Evolutionary conservation across 2,329 filamentous ascomycete species (phyloP), one percentile per base, ranked within the genome.

Genomic region (Phoma sp.): DNA sequence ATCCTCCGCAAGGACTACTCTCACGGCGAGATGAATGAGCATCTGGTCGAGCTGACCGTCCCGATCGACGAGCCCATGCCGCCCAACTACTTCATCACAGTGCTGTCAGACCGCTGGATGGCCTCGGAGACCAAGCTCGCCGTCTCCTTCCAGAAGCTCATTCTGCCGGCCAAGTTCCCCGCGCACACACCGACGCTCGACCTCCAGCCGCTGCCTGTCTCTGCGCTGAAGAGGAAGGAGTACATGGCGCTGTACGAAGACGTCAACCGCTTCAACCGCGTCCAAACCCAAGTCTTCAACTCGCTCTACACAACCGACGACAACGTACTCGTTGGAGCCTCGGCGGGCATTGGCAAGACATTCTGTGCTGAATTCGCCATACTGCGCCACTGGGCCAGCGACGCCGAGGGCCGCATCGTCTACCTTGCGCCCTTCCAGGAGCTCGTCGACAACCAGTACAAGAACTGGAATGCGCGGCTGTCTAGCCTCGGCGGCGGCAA

Each of bases 21-120:
- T 4, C 81, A 86, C 56, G 84, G 89, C 1, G 94, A 98, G 69
- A 85, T 88, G 73, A 97, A 94, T 61, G 94, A 98, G 78, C 95
- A 99, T 76, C 78, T 97, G 10, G 89, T 99, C 25, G 95, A 99
- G 65, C 95, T 99, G 67, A 98, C 94, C 0, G 94, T 98, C 3
- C 91, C 95, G 0, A 96, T 99, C 64, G 93, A 92, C 0, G 95
- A 99, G 65, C 96, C 96, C 0, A 96, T 98, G 90, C 95, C 95
- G 13, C 95, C 96, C 0, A 96, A 99, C 75, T 99, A 99, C 79
- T 99, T 99, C 78, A 92, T 99, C 68, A 95, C 92, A 0, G 85
- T 99, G 35, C 80, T 97, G 19, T 98, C 94, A 3, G 95, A 99
- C 75, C 85, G 95, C 64, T 99, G 95, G 95, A 97, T 99, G 92